Conservation (phyloP, 306 rosid genomes). For the Quercus bicolor region DNA sequence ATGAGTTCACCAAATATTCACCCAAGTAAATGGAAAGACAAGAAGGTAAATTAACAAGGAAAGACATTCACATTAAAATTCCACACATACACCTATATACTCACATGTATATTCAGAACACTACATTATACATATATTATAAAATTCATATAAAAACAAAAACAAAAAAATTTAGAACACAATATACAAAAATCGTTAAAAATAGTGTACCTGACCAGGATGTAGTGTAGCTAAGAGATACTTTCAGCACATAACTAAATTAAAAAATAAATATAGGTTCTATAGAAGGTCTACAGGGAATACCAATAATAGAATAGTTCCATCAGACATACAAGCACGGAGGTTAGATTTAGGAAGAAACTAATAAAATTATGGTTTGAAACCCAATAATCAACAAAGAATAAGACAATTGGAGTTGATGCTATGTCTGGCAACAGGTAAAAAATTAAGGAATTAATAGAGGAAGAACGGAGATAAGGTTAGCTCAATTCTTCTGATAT, state of each 20-base stretch:
- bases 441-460: neutral
- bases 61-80: neutral
- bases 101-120: too few relatives aligned
- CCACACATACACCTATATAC: too few relatives aligned
- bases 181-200: neutral
- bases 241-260: neutral
- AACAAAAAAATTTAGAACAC: neutral
- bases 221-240: neutral
- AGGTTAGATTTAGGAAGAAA: neutral
- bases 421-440: neutral
- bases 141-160: neutral
- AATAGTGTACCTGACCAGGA: neutral
- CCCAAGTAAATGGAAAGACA: slow-evolving; percentile 6
- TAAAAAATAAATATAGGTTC: neutral
- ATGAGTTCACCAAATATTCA: neutral
- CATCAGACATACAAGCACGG: neutral
- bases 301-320: neutral
- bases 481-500: neutral
- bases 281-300: neutral
- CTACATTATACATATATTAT: neutral
- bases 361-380: neutral
- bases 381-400: neutral
- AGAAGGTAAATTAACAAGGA: neutral
- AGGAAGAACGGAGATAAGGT: neutral
- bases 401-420: neutral